A percentile compares a stretch with the other conserved stretches of the same genome.
phyloP scores from a whole-genome alignment of 169 alveolate species.

The Theileria parva region DNA sequence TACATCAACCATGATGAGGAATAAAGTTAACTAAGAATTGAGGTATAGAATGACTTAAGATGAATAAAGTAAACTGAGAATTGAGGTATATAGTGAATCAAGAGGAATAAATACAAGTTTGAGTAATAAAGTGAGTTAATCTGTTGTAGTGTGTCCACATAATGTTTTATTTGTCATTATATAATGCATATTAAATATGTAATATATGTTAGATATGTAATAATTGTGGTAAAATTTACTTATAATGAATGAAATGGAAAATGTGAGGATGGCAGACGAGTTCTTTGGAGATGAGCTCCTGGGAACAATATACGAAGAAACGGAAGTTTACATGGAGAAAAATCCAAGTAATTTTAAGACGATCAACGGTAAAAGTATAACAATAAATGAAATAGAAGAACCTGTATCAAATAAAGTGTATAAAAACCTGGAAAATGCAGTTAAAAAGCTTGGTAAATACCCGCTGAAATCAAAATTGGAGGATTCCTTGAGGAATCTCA shows the following conservation, averaged over 20 bases:
- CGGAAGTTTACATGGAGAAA: not conserved
- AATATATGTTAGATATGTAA: not conserved
- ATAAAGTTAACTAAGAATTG: too few relatives aligned
- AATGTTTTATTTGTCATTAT: not conserved
- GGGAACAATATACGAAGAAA: slow-evolving; percentile 3
- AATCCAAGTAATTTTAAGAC: not conserved
- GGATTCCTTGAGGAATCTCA: not conserved
- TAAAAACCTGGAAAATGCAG: not conserved
- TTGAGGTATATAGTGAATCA: too few relatives aligned
- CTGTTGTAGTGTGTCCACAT: slow-evolving; percentile 10
- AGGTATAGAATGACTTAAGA: too few relatives aligned
- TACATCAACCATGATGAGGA: too few relatives aligned
- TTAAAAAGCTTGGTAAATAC: not conserved
- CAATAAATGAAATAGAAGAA: not conserved
- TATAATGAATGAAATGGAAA: not conserved
- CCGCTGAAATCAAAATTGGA: not conserved
- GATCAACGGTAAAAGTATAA: not conserved
- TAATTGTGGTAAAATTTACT: not conserved
- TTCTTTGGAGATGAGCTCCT: not conserved
- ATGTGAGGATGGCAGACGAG: not conserved
- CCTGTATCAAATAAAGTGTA: not conserved
- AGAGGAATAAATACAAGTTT: too few relatives aligned
- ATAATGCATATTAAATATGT: not conserved
- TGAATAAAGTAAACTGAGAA: too few relatives aligned
- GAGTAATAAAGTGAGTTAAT: not conserved